phyloP scores from a whole-genome alignment of 2,329 filamentous ascomycete species.

The Ascochyta rabiei region DNA sequence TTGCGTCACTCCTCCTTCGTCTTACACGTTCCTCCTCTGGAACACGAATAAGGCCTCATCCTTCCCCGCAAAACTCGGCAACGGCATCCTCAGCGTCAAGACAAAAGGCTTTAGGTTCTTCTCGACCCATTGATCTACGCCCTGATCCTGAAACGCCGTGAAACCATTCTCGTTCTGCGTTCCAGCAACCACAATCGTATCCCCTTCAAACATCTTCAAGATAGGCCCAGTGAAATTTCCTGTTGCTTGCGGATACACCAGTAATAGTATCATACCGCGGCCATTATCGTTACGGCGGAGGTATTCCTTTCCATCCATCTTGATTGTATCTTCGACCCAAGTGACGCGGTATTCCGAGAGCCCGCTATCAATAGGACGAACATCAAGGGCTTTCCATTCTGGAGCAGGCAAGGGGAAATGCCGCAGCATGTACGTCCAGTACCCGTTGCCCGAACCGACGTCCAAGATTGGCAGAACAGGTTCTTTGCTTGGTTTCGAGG shows the following conservation, averaged over 20 bases:
- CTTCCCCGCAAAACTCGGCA: slow-evolving; percentile 78
- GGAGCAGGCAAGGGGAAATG: slow-evolving; percentile 67
- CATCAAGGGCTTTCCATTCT: slow-evolving; percentile 60
- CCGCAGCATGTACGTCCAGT: slow-evolving; percentile 76
- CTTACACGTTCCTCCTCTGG: slow-evolving; percentile 37
- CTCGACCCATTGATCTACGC: slow-evolving; percentile 70
- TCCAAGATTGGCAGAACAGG: slow-evolving; percentile 63
- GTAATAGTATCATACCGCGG: slow-evolving; percentile 64
- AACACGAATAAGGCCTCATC: slow-evolving; percentile 77
- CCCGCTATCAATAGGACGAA: slow-evolving; percentile 69
- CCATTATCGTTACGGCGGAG: slow-evolving; percentile 54
- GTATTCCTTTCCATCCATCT: slow-evolving; percentile 65
- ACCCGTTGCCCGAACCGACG: slow-evolving; percentile 74
- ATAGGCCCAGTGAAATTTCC: slow-evolving; percentile 69
- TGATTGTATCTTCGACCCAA: slow-evolving; percentile 72
- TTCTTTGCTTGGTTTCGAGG: slow-evolving; percentile 36
- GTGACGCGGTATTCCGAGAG: slow-evolving; percentile 70
- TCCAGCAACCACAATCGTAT: slow-evolving; percentile 72
- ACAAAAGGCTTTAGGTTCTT: slow-evolving; percentile 63
- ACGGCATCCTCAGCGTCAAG: slow-evolving; percentile 66
- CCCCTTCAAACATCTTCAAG: slow-evolving; percentile 65
- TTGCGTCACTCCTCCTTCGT: background rate
- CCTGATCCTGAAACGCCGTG: slow-evolving; percentile 69
- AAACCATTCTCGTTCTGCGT: slow-evolving; percentile 78
- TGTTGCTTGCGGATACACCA: slow-evolving; percentile 76